phyloP scores from a whole-genome alignment of 495 filamentous ascomycete species.

The Penicillium salamii region DNA sequence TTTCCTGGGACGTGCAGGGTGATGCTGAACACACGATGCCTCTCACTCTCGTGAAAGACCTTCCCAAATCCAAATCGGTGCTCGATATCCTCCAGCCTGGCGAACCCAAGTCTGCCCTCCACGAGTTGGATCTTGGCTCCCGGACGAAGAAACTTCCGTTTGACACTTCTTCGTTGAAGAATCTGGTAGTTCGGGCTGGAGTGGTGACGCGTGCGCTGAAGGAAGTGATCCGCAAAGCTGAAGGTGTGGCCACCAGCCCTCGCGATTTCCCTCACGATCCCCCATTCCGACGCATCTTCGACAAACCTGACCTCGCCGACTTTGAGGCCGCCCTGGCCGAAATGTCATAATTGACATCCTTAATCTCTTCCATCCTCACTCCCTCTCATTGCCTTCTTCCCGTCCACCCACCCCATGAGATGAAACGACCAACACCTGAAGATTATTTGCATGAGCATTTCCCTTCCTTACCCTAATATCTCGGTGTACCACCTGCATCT shows the following conservation, averaged over 20 bases:
- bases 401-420: slow-evolving; percentile 21
- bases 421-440: slow-evolving; percentile 18
- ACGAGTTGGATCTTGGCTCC: slow-evolving; percentile 36
- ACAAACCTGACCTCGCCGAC: slow-evolving; percentile 33
- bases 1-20: slow-evolving; percentile 26
- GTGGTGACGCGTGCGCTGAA: slow-evolving; percentile 70
- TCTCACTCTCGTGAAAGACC: slow-evolving; percentile 33
- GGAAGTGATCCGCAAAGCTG: slow-evolving; percentile 75
- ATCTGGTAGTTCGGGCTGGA: slow-evolving; percentile 80
- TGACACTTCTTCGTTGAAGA: slow-evolving; percentile 83
- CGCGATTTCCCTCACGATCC: slow-evolving; percentile 36
- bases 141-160: slow-evolving; percentile 80
- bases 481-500: background rate
- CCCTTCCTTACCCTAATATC: slow-evolving; percentile 6
- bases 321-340: slow-evolving; percentile 32
- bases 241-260: slow-evolving; percentile 65
- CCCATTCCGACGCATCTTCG: slow-evolving; percentile 46
- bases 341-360: slow-evolving; percentile 19
- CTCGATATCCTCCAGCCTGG: slow-evolving; percentile 80
- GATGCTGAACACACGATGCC: background rate
- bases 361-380: too few relatives aligned
- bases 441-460: slow-evolving; percentile 14
- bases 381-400: slow-evolving; percentile 15
- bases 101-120: slow-evolving; percentile 45
- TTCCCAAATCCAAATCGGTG: slow-evolving; percentile 70